Evolutionary conservation across 2,329 filamentous ascomycete genomes (phyloP), one percentile per base, ranked within the genome.

Genomic region (Penicillium concentricum): DNA sequence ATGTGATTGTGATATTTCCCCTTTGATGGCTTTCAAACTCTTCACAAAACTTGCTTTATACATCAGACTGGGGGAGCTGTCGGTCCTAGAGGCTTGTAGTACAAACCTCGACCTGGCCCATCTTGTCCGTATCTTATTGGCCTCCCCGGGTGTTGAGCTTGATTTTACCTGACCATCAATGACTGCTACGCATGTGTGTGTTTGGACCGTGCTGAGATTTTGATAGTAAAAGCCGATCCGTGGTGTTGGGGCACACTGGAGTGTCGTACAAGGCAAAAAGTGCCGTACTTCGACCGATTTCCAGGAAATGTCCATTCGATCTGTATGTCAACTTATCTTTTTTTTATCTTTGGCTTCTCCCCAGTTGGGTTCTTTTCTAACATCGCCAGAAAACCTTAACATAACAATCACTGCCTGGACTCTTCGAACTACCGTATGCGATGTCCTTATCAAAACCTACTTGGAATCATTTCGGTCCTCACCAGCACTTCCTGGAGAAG

Each of bases 401-500:
- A 49, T 34, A 53, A 53, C 12, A 26, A 20, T 18, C 26, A n/a
- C 58, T 54, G 38, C 53, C 28, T 44, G 53, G 47, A 59, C 28
- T 47, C 61, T 18, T 44, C 42, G 60, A 62, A 35, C 42, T 38
- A 51, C 46, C 54, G 64, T 63, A 67, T 73, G 71, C 70, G 57
- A 74, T 75, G 72, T 73, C 70, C 69, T 61, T 75, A 59, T 70
- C 70, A 65, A 69, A 71, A 67, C 50, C 67, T 53, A 62, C 64
- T 51, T 69, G 67, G 64, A 70, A 63, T 66, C 69, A 69, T 56
- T 62, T 70, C 55, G 66, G 63, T 67, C 62, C 65, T 67, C 63
- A 71, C 53, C 66, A 65, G 61, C 65, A 68, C 41, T 68, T 68
- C 56, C 64, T 66, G 56, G 63, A 67, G 53, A 66, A 67, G 57